These are phyloP conservation scores for Globisporangium camurandrum DNA, from an alignment of 352 stramenopile species.

Conservation along the genomic window DNA sequence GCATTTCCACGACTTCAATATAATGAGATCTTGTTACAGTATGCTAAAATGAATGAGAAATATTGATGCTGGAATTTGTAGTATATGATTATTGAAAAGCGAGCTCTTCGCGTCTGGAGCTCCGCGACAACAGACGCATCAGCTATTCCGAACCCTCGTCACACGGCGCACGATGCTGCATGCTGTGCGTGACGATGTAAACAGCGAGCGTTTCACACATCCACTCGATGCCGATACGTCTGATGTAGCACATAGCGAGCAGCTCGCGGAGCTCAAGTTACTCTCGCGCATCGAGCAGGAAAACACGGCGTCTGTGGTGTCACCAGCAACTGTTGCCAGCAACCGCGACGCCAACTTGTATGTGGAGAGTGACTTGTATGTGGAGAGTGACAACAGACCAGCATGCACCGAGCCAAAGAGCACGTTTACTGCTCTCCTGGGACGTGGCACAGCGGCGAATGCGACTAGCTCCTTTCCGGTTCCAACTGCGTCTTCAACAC, in stretches of 20 bases:
- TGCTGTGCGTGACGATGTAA: no score
- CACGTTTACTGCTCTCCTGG: slow-evolving; percentile 7
- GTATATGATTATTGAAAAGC: no score
- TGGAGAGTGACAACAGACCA: not conserved
- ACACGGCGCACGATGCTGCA: no score
- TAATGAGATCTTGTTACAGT: no score
- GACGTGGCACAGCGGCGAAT: not conserved
- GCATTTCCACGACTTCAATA: no score
- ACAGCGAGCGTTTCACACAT: not conserved
- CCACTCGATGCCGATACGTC: not conserved
- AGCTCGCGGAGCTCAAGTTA: slow-evolving; percentile 3
- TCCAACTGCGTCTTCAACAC: not conserved
- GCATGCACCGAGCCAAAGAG: slow-evolving; percentile 5
- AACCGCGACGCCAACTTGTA: not conserved
- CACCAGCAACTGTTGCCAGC: not conserved
- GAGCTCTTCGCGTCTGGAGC: no score
- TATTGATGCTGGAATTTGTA: no score
- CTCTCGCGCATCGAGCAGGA: not conserved
- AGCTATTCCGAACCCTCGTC: no score
- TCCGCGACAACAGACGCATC: no score
- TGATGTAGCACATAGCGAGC: not conserved
- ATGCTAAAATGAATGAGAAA: no score
- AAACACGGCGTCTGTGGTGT: not conserved
- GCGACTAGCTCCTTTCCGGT: no score
- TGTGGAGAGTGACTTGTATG: not conserved